Evolutionary conservation across 108 stramenopile genomes (phyloP).

Genomic region (Epithemia pelagica): DNA sequence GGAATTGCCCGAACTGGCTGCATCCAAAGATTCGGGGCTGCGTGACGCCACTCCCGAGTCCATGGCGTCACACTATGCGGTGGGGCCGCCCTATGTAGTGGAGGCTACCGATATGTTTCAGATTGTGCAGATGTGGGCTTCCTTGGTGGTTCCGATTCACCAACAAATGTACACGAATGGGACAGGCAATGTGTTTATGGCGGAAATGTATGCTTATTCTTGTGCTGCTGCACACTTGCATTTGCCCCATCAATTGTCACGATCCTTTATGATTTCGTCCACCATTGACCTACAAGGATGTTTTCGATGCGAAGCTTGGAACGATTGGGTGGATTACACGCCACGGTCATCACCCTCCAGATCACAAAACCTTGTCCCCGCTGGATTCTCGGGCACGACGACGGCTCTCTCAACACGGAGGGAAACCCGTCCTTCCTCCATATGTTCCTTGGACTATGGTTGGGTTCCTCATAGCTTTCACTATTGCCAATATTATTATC

Average conservation of each 20-base stretch:
- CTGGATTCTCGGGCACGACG: not conserved
- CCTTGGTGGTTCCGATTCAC: constrained; percentile 59
- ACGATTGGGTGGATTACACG: constrained; percentile 9
- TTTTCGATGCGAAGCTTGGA: not conserved
- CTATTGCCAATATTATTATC: constrained; percentile 45
- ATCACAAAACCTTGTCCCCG: not conserved
- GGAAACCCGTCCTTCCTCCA: not conserved
- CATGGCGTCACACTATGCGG: constrained; percentile 36
- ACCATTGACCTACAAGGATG: no score
- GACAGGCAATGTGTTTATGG: no score
- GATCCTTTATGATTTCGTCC: constrained; percentile 44
- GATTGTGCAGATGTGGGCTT: constrained; percentile 57
- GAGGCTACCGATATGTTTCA: constrained; percentile 63
- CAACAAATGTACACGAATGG: constrained; percentile 51
- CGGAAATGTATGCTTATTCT: constrained; percentile 79
- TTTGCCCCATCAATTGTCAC: constrained; percentile 42
- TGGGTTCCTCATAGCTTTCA: constrained; percentile 40
- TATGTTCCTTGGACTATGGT: not conserved
- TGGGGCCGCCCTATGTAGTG: constrained; percentile 78
- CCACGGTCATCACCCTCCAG: constrained; percentile 5
- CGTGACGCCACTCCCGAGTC: not conserved
- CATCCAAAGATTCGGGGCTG: no score
- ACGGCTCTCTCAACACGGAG: no score
- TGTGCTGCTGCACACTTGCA: constrained; percentile 60
- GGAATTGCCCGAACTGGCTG: no score